Evolutionary conservation across 805 yeast species (phyloP).

Genomic region (Candida lessepsii): DNA sequence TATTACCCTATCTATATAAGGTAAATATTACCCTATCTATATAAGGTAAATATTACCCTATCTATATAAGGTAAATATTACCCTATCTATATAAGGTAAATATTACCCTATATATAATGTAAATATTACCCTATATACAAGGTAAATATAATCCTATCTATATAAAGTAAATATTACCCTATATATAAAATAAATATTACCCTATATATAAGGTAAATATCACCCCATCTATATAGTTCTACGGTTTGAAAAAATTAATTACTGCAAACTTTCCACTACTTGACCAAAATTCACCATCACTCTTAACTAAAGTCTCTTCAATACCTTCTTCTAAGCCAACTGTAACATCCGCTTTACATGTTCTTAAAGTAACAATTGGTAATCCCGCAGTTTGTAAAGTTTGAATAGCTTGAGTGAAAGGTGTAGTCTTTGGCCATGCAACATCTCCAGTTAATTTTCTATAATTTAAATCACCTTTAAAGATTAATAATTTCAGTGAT

Average conservation of each 20-base stretch:
- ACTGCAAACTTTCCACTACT: constrained; percentile 95
- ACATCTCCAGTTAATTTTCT: constrained; percentile 91
- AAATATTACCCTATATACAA: too few relatives aligned
- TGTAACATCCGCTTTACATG: constrained; percentile 94
- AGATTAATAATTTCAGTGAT: constrained; percentile 68
- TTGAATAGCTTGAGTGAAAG: constrained; percentile 70
- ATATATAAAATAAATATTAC: too few relatives aligned
- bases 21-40: too few relatives aligned
- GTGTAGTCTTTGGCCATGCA: constrained; percentile 79
- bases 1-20: too few relatives aligned
- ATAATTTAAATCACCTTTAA: constrained; percentile 96
- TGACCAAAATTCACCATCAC: constrained; percentile 75
- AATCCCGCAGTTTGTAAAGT: constrained; percentile 62
- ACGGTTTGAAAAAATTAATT: constrained; percentile 30
- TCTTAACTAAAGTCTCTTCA: constrained; percentile 63
- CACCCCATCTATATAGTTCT: too few relatives aligned
- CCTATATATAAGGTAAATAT: too few relatives aligned
- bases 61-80: too few relatives aligned
- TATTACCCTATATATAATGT: too few relatives aligned
- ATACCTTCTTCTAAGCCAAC: constrained; percentile 78
- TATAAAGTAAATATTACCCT: too few relatives aligned
- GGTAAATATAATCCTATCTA: too few relatives aligned
- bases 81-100: too few relatives aligned
- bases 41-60: too few relatives aligned
- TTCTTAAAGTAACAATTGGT: constrained; percentile 74